Conservation (phyloP, 1,284 basidiomycete species). For the Puccinia horiana region DNA sequence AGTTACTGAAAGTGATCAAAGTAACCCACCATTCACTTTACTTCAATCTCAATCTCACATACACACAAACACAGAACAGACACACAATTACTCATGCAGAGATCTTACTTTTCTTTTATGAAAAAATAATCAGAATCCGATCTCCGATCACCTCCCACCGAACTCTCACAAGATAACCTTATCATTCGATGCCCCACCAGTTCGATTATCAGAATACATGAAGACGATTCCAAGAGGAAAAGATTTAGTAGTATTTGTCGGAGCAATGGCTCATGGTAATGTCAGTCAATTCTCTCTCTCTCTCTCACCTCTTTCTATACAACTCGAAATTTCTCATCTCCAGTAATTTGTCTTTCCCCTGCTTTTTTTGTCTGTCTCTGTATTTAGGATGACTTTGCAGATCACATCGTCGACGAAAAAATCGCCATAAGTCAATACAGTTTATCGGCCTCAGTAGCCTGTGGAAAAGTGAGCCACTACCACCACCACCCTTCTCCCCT, state of each 20-base stretch:
- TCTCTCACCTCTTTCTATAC: not conserved
- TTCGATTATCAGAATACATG: slow-evolving; percentile 80
- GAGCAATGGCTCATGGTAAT: slow-evolving; percentile 88
- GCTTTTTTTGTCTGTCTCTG: not conserved
- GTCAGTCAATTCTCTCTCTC: slow-evolving; percentile 51
- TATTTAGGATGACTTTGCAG: slow-evolving; percentile 87
- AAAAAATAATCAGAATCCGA: slow-evolving; percentile 72
- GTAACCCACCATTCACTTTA: slow-evolving; percentile 56
- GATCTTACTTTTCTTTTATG: not conserved
- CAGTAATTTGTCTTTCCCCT: not conserved
- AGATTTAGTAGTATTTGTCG: slow-evolving; percentile 90
- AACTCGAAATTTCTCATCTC: not conserved
- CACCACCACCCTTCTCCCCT: not conserved
- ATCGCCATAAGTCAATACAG: slow-evolving; percentile 94
- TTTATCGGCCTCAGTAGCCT: slow-evolving; percentile 90
- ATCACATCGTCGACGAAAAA: slow-evolving; percentile 94
- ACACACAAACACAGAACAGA: not conserved
- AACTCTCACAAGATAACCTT: slow-evolving; percentile 96
- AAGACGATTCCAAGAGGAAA: slow-evolving; percentile 80
- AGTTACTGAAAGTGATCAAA: slow-evolving; percentile 94
- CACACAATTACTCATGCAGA: no score
- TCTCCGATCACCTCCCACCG: slow-evolving; percentile 89
- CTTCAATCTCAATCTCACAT: slow-evolving; percentile 25
- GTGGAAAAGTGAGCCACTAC: slow-evolving; percentile 74
- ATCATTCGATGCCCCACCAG: slow-evolving; percentile 83